Evolutionary conservation across 768 basidiomycete genomes (phyloP).

Genomic region (Hericium rajendrae): DNA sequence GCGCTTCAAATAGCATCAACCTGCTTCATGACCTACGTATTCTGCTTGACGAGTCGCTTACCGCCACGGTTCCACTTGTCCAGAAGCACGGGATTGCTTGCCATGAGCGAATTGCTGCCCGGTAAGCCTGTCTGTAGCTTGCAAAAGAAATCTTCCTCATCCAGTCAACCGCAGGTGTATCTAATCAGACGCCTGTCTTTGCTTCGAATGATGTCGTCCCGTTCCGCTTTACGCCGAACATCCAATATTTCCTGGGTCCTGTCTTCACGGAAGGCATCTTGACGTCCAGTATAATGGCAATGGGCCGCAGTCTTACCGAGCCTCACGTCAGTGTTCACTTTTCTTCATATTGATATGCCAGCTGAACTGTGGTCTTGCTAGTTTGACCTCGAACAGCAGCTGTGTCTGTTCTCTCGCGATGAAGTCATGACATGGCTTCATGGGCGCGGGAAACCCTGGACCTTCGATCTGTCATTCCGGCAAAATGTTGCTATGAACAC

Average conservation of each 20-base stretch:
- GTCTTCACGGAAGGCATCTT: conserved; percentile 86
- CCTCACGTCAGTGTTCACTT: conserved; percentile 57
- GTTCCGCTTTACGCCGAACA: conserved; percentile 94
- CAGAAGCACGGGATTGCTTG: conserved; percentile 79
- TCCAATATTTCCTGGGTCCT: conserved; percentile 88
- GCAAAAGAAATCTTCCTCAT: neutral
- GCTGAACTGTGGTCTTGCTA: conserved; percentile 20
- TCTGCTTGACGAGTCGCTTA: conserved; percentile 74
- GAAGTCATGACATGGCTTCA: conserved; percentile 78
- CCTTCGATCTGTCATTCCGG: conserved; percentile 50
- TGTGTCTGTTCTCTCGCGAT: conserved; percentile 87
- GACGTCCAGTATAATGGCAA: conserved; percentile 80
- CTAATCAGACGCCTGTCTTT: conserved; percentile 48
- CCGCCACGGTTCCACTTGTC: conserved; percentile 85
- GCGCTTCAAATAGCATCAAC: conserved; percentile 79
- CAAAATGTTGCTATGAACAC: conserved; percentile 45
- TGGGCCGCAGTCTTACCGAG: conserved; percentile 82
- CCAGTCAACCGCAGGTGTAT: conserved; percentile 16
- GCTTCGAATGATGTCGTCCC: conserved; percentile 82
- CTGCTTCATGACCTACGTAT: conserved; percentile 86
- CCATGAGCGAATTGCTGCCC: conserved; percentile 89
- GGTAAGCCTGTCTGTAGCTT: conserved; percentile 32
- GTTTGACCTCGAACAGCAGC: conserved; percentile 89
- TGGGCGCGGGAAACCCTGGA: conserved; percentile 44
- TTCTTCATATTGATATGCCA: neutral